A percentile compares a stretch with the other conserved stretches of the same genome.
Evolutionary conservation across 2,329 filamentous ascomycete species (phyloP).

Genomic region (Ceratocystis harringtonii): DNA sequence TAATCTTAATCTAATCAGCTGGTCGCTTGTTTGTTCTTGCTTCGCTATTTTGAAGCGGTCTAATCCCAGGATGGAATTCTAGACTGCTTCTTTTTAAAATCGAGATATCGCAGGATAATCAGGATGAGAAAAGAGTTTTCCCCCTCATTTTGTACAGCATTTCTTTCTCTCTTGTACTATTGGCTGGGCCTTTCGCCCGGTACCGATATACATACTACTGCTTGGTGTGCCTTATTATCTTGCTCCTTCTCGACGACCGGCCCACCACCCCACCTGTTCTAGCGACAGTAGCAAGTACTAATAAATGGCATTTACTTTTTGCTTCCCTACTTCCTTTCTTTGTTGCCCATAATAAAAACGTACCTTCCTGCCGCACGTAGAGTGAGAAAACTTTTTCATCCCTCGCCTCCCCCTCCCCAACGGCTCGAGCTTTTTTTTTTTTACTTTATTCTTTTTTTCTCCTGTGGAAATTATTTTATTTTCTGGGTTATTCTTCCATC

Average conservation of each 20-base stretch:
- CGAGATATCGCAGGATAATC: background rate
- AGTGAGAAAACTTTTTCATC: slow-evolving; percentile 13
- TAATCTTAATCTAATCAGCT: background rate
- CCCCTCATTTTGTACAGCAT: background rate
- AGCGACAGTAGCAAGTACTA: background rate
- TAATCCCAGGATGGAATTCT: background rate
- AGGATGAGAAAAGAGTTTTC: background rate
- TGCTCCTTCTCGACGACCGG: background rate
- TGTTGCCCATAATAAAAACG: background rate
- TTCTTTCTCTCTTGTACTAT: too few relatives aligned
- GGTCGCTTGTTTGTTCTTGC: background rate
- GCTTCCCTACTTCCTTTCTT: slow-evolving; percentile 8
- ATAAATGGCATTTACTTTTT: background rate
- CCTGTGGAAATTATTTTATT: slow-evolving; percentile 7
- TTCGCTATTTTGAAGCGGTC: background rate
- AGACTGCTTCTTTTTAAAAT: background rate
- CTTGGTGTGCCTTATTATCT: background rate
- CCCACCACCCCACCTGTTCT: slow-evolving; percentile 6
- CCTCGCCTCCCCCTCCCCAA: background rate
- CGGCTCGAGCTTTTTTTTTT: background rate
- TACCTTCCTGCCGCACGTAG: background rate
- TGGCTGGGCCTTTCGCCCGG: too few relatives aligned
- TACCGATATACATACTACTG: too few relatives aligned
- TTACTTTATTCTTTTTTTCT: slow-evolving; percentile 7
- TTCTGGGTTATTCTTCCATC: slow-evolving; percentile 8